phyloP scores from a whole-genome alignment of 805 yeast genomes.

The Pichia eremophila region DNA sequence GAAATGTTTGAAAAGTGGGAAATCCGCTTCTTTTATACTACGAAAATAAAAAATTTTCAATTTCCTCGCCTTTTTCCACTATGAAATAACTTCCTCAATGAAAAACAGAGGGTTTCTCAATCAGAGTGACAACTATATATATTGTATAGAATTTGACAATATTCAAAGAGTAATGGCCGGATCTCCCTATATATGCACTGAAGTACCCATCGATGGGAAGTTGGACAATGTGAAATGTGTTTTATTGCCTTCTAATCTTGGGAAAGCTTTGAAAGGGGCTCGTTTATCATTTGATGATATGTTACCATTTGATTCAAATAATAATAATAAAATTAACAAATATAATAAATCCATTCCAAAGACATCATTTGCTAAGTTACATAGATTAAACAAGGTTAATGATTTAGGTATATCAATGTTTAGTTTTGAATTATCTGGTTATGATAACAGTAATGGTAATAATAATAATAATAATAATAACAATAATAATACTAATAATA shows the following conservation, averaged over 20 bases:
- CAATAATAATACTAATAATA: no score
- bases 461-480: not conserved
- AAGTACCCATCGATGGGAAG: not conserved
- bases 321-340: no score
- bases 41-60: not conserved
- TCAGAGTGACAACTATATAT: no score
- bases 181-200: not conserved
- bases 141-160: no score
- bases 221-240: not conserved
- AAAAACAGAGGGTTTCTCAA: not conserved
- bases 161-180: not conserved
- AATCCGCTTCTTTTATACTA: not conserved
- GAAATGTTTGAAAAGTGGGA: no score
- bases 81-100: not conserved
- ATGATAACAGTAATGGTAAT: not conserved
- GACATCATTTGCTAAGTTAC: not conserved
- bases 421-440: not conserved
- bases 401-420: not conserved
- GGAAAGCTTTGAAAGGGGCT: slow-evolving; percentile 3
- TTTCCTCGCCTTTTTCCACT: not conserved
- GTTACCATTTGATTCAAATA: not conserved
- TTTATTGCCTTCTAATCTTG: slow-evolving; percentile 5
- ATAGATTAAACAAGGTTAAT: not conserved
- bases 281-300: not conserved
- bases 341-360: not conserved